These are phyloP conservation scores for Zizania palustris DNA, from an alignment of 202 grass and related monocot species.

Conservation along the genomic window DNA sequence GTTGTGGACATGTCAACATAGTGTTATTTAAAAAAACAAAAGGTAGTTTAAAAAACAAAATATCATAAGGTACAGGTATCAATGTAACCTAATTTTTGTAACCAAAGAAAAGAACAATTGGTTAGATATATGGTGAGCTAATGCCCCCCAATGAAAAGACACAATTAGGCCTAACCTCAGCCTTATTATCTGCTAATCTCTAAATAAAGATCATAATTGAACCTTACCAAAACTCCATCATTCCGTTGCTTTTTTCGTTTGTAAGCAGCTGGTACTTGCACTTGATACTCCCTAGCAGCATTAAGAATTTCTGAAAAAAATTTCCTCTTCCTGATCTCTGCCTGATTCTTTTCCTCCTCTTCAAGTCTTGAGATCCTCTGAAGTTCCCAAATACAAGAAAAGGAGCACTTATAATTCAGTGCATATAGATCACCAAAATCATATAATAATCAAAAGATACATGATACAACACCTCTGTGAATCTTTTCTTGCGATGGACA, in stretches of 20 bases:
- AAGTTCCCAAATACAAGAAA: slow-evolving; percentile 29
- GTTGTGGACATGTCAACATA: not conserved
- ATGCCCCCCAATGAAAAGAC: not conserved
- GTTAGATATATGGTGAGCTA: not conserved
- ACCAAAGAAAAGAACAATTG: slow-evolving; percentile 14
- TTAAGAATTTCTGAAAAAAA: slow-evolving; percentile 98
- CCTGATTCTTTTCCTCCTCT: slow-evolving; percentile 92
- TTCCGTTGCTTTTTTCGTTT: slow-evolving; percentile 97
- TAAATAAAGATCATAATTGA: slow-evolving; percentile 33
- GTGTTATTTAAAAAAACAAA: not conserved
- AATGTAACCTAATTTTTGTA: not conserved
- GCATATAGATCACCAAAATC: slow-evolving; percentile 28
- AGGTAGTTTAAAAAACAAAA: not conserved
- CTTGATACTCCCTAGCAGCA: slow-evolving; percentile 83
- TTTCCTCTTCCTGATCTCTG: slow-evolving; percentile 86
- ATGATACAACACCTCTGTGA: slow-evolving; percentile 69
- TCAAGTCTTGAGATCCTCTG: slow-evolving; percentile 92
- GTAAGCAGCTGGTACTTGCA: slow-evolving; percentile 62
- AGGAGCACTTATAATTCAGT: slow-evolving; percentile 32
- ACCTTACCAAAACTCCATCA: slow-evolving; percentile 84
- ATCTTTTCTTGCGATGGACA: slow-evolving; percentile 83
- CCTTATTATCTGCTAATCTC: slow-evolving; percentile 10
- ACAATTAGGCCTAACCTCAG: not conserved
- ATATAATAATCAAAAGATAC: slow-evolving; percentile 31
- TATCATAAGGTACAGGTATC: not conserved